Percentiles rank a stretch among this genome's conserved stretches.
Conservation (phyloP, 495 filamentous ascomycete species). For the Rusavskia elegans region DNA sequence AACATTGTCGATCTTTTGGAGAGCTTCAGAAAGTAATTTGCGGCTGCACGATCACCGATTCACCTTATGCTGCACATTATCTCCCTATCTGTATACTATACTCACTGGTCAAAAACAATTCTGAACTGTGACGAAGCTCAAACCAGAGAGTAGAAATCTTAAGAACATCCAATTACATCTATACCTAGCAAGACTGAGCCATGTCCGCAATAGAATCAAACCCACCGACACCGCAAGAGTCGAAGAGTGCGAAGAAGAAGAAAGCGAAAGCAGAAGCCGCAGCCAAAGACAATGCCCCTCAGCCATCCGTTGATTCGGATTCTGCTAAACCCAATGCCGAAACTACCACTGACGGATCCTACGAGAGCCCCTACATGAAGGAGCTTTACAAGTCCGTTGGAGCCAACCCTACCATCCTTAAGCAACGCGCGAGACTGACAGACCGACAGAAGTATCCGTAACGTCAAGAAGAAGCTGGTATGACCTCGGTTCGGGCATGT, state of each 20-base stretch:
- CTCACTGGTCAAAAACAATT: too few species aligned
- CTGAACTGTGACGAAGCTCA: too few species aligned
- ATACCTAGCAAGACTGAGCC: background rate
- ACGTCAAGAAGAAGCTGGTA: constrained; percentile 77
- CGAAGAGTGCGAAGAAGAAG: constrained; percentile 28
- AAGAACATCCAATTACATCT: background rate
- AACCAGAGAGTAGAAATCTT: too few species aligned
- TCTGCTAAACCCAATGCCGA: constrained; percentile 15
- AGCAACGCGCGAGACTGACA: background rate
- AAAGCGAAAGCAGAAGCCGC: constrained; percentile 19
- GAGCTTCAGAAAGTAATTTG: too few species aligned
- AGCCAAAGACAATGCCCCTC: constrained; percentile 5
- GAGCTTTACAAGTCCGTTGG: constrained; percentile 66
- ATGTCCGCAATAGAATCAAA: background rate
- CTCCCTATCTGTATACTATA: too few species aligned
- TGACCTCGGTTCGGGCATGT: constrained; percentile 17
- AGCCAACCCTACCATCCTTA: too few species aligned
- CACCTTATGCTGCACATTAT: too few species aligned
- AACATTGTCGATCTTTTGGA: too few species aligned
- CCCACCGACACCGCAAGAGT: constrained; percentile 7
- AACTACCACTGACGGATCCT: constrained; percentile 27
- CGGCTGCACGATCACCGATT: too few species aligned
- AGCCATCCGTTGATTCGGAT: constrained; percentile 10
- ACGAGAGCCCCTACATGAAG: constrained; percentile 61
- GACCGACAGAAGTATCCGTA: constrained; percentile 56